Base-by-base conservation (phyloP, 306 rosid species). In the Myrica gale region DNA sequence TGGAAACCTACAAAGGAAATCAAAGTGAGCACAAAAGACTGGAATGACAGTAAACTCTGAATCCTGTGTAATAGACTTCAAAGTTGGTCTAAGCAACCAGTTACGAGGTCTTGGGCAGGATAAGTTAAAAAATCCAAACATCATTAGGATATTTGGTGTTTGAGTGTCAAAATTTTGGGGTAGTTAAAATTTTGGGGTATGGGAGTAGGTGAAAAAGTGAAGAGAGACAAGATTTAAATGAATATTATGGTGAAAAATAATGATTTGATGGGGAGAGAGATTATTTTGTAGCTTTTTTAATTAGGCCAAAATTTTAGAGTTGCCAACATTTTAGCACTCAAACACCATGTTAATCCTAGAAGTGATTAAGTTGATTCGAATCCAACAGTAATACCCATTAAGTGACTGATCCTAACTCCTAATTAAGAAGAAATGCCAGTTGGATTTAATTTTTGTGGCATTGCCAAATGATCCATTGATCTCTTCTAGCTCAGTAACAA, bases 391-490 rank as follows among this genome's bases (percentile, higher is more conserved):
- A 60, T 26, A 69, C 58, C 39, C 20, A 48, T 15, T 42, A 66
- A 41, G 70, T 41, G 70, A 23, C n/a, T 65, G 70, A 50, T 4
- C 32, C 32, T 4, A 6, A 42, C 50, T 17, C 23, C 48, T 66
- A 43, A 66, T 66, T 17, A 42, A 19, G 1, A 66, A 17, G 15
- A 42, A 66, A 66, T 66, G 32, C 50, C 50, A 66, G 0, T 42
- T 9, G 51, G 8, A n/a, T 48, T 70, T 8, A 17, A 66, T 44
- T 39, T 52, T 21, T 7, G 12, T 69, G 41, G 66, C 66, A 74
- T 70, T 17, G 37, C 79, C 66, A 58, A 76, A 47, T 21, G 53
- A 68, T 53, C 62, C 37, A 63, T 37, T 57, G 52, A 69, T 44
- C 16, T 61, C 55, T 68, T 41, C 16, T 66, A 7, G 5, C 46